Evolutionary conservation across 2,329 filamentous ascomycete genomes (phyloP).

Genomic region (Cytospora schulzeri): DNA sequence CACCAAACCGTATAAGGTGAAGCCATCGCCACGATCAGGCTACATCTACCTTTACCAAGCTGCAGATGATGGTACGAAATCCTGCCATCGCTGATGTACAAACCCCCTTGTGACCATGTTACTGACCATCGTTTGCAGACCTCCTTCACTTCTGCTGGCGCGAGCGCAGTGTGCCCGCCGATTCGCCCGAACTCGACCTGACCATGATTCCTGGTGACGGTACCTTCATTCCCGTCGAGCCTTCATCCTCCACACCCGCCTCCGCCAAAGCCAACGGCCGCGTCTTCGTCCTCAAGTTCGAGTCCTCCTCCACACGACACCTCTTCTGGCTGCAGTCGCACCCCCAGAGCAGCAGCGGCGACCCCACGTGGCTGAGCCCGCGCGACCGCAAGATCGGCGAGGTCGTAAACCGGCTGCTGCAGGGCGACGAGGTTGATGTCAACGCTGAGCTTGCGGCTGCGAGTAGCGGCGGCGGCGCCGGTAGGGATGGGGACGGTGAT

Average conservation of each 20-base stretch:
- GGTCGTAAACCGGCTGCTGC: conserved; percentile 80
- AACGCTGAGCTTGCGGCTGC: conserved; percentile 69
- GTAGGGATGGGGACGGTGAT: conserved; percentile 56
- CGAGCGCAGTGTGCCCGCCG: conserved; percentile 69
- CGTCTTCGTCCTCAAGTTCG: conserved; percentile 91
- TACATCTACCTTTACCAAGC: conserved; percentile 81
- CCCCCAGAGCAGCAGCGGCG: conserved; percentile 68
- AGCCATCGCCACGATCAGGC: conserved; percentile 71
- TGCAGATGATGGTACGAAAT: conserved; percentile 73
- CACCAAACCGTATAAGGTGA: conserved; percentile 69
- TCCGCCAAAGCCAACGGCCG: conserved; percentile 77
- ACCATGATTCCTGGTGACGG: conserved; percentile 92
- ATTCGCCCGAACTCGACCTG: conserved; percentile 80
- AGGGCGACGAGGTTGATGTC: conserved; percentile 87
- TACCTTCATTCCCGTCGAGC: conserved; percentile 80
- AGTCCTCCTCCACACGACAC: conserved; percentile 85
- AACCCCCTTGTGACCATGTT: neutral
- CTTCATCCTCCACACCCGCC: conserved; percentile 56
- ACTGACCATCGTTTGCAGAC: conserved; percentile 52
- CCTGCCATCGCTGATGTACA: neutral
- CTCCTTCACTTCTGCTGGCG: conserved; percentile 98
- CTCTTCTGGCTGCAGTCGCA: conserved; percentile 97
- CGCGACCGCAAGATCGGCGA: conserved; percentile 86
- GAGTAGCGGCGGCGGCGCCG: conserved; percentile 51
- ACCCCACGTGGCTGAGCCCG: conserved; percentile 78